Conservation (phyloP, 2,329 filamentous ascomycete species). For the Magnaporthales sp. region DNA sequence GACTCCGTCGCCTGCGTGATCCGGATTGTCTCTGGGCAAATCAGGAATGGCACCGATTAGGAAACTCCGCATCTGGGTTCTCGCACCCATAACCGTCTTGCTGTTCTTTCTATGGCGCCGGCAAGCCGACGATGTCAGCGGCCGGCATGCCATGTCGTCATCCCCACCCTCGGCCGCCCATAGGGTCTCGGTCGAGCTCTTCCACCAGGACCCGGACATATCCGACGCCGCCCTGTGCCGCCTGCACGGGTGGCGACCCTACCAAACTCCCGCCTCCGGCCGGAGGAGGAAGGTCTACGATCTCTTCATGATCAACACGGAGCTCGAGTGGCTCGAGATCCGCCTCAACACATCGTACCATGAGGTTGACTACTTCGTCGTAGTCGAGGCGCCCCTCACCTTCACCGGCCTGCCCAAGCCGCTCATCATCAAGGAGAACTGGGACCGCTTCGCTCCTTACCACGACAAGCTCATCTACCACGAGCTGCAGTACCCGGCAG, state of each 20-base stretch:
- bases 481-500: constrained; percentile 35
- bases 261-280: constrained; percentile 19
- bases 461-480: constrained; percentile 54
- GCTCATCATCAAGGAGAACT: constrained; percentile 41
- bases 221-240: constrained; percentile 20
- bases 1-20: background rate
- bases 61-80: background rate
- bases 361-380: constrained; percentile 56
- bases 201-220: background rate
- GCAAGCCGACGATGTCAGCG: background rate
- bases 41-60: background rate
- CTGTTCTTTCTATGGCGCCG: background rate
- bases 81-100: background rate
- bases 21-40: background rate
- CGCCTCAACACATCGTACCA: constrained; percentile 48
- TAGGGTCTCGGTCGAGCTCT: background rate
- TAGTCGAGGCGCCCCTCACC: constrained; percentile 49
- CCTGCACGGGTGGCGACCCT: constrained; percentile 29
- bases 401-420: constrained; percentile 50
- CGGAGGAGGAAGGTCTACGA: constrained; percentile 43
- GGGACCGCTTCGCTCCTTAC: constrained; percentile 41
- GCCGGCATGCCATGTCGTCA: background rate
- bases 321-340: constrained; percentile 59
- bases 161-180: background rate
- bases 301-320: constrained; percentile 52